phyloP scores from a whole-genome alignment of 768 basidiomycete species.

The Symmetrospora coprosmae region DNA sequence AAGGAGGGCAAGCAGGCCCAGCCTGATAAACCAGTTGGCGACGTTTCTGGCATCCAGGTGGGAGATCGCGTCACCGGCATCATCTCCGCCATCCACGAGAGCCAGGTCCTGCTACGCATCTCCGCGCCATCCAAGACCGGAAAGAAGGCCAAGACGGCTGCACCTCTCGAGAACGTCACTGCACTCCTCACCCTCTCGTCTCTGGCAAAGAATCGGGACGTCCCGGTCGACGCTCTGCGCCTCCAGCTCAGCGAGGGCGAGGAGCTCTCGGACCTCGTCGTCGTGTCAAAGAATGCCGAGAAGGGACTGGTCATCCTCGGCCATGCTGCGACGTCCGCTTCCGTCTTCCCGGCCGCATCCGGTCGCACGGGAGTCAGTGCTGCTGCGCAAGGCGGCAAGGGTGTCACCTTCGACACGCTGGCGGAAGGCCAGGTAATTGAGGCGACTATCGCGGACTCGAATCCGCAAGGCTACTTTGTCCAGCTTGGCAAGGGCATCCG shows the following conservation, averaged over 20 bases:
- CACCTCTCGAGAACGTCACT: too few relatives aligned
- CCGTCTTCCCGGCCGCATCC: conserved; percentile 33
- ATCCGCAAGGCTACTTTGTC: conserved; percentile 56
- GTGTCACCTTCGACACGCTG: conserved; percentile 53
- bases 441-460: conserved; percentile 65
- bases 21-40: conserved; percentile 46
- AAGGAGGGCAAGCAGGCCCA: not conserved
- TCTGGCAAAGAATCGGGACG: conserved; percentile 61
- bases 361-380: not conserved
- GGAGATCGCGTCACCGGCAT: conserved; percentile 57
- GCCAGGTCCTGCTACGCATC: conserved; percentile 65
- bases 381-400: not conserved
- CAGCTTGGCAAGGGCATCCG: conserved; percentile 59
- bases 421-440: conserved; percentile 58
- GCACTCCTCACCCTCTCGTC: conserved; percentile 78
- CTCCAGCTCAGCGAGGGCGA: conserved; percentile 54
- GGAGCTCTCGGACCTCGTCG: conserved; percentile 58
- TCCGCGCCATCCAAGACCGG: conserved; percentile 59
- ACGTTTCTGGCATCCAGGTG: conserved; percentile 50
- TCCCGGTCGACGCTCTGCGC: conserved; percentile 55
- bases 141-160: conserved; percentile 38
- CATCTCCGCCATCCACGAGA: conserved; percentile 68
- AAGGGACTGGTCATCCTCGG: conserved; percentile 76
- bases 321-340: conserved; percentile 50
- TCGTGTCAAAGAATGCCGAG: conserved; percentile 76